A percentile compares a stretch with the other conserved stretches of the same genome.
Evolutionary conservation across 2,329 filamentous ascomycete genomes (phyloP).

Genomic region (Paramyrothecium roridum): DNA sequence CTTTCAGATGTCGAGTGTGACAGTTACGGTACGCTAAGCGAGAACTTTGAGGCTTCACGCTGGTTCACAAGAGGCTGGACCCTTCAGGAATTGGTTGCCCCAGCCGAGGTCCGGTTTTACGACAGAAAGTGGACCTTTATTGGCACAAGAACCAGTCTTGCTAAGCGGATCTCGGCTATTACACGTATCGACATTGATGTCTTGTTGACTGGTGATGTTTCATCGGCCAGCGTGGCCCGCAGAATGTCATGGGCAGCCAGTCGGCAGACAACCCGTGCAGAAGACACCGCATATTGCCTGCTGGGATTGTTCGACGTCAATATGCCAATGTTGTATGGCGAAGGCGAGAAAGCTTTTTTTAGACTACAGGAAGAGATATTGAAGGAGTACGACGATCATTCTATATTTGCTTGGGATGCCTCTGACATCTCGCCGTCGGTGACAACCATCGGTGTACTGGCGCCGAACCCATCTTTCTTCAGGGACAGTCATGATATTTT

Average conservation of each 20-base stretch:
- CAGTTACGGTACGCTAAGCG: not conserved
- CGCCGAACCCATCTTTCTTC: slow-evolving; percentile 11
- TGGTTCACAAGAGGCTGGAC: slow-evolving; percentile 18
- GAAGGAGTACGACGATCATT: slow-evolving; percentile 13
- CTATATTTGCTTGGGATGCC: slow-evolving; percentile 16
- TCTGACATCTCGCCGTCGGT: slow-evolving; percentile 4
- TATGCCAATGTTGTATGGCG: slow-evolving; percentile 17
- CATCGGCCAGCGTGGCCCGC: slow-evolving; percentile 6
- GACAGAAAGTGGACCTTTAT: slow-evolving; percentile 8
- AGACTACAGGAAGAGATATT: slow-evolving; percentile 21
- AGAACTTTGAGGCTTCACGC: slow-evolving; percentile 8
- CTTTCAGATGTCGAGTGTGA: slow-evolving; percentile 34
- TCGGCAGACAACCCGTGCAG: slow-evolving; percentile 12
- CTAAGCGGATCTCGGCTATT: slow-evolving; percentile 2
- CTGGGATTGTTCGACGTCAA: slow-evolving; percentile 15
- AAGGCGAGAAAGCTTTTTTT: slow-evolving; percentile 16
- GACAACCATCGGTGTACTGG: slow-evolving; percentile 9
- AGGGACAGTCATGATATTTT: slow-evolving; percentile 2
- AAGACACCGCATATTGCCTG: slow-evolving; percentile 18
- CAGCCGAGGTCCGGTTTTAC: slow-evolving; percentile 8
- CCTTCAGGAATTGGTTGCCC: slow-evolving; percentile 13
- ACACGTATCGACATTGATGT: slow-evolving; percentile 10
- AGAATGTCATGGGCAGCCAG: slow-evolving; percentile 16
- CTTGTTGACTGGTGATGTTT: slow-evolving; percentile 5
- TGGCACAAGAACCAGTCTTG: slow-evolving; percentile 7